Base-by-base conservation (phyloP, 164 flowering plant species). In the Sedum album region DNA sequence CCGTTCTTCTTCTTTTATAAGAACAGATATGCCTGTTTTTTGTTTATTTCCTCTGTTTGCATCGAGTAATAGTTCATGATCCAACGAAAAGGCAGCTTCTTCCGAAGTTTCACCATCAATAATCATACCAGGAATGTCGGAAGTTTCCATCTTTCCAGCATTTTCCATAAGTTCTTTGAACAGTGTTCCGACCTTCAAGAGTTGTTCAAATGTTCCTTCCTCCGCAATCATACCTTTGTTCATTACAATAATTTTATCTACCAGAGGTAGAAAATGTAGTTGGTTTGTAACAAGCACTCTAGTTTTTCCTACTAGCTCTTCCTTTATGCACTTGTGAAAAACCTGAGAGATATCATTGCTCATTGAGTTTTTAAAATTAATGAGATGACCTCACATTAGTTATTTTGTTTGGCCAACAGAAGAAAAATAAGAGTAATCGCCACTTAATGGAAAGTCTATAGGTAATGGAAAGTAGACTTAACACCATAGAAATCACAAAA, bases 271-370 rank as follows among this genome's bases (percentile, higher is more conserved):
- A 80, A 94, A 94, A 78, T 94, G 99, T 67, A 94, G 81, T 76
- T 94, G 99, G 76, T 94, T 94, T 76, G 99, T 94, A 55, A 94
- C 97, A 66, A 94, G 91, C 48, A 94, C 93, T 71, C 99, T 81
- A 30, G 99, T 94, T 79, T 85, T 94, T 67, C 89, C 85, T 70
- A 76, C 76, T 55, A 94, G 75, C 76, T 91, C 93, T 72, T 82
- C 90, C 76, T 85, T 91, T 72, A 94, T 82, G 74, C 99, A 94
- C 71, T 79, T 86, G 48, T 91, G 95, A 70, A 94, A 94, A 72
- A 94, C 97, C 97, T 94, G 81, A 21, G 33, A 26, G 62, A 57
- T 6, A 57, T 11, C 13, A 57, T 11, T 57, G 62, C 33, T 7
- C 33, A 57, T 23, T 57, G 17, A 57, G 17, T 57, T 33, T 15